A percentile compares a stretch with the other conserved stretches of the same genome.
phyloP scores from a whole-genome alignment of 179 eudicot species.

The Spergularia azorica region DNA sequence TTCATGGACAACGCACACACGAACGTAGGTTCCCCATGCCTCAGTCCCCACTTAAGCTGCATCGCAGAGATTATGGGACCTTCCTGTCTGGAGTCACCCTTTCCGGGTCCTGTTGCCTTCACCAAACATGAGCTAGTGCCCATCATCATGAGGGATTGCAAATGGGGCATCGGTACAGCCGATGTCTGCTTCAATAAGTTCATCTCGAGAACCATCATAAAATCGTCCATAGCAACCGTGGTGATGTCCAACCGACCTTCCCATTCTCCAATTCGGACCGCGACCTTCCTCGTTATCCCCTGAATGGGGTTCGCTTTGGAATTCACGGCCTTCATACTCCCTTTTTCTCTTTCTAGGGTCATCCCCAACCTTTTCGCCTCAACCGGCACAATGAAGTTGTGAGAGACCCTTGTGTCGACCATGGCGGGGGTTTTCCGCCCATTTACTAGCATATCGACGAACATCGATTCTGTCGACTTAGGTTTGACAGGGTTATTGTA shows the following conservation, averaged over 20 bases:
- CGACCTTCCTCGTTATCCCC: neutral
- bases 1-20: neutral
- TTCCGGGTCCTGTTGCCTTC: neutral
- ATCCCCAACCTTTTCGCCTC: neutral
- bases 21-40: neutral
- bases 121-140: neutral
- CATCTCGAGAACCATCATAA: no score
- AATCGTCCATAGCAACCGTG: neutral
- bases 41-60: neutral
- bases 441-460: neutral
- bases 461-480: neutral
- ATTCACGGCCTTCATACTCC: neutral
- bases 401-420: neutral
- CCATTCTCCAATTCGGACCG: neutral
- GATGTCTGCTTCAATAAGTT: neutral
- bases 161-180: neutral
- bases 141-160: no score
- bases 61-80: neutral
- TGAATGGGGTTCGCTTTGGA: neutral
- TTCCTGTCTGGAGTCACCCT: neutral
- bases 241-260: neutral
- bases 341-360: neutral
- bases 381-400: neutral
- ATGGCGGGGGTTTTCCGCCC: neutral
- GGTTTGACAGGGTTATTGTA: neutral